Conservation (phyloP, 2,329 filamentous ascomycete species). For the Monilinia polystroma region DNA sequence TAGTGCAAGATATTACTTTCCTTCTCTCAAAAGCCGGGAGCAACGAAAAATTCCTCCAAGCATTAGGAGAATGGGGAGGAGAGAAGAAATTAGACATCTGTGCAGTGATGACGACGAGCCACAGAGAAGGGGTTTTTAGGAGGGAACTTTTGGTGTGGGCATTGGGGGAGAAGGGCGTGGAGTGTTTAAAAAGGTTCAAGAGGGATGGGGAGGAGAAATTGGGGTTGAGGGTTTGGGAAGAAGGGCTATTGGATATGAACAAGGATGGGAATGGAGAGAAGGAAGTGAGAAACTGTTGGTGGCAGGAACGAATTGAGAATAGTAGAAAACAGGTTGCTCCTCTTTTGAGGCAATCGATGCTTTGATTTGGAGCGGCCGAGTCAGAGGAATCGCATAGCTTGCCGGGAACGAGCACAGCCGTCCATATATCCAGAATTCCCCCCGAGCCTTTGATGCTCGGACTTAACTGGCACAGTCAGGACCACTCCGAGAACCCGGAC, state of each 20-base stretch:
- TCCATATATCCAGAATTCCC: not conserved
- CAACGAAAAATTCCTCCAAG: conserved; percentile 47
- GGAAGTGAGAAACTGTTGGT: conserved; percentile 62
- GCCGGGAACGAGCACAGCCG: not conserved
- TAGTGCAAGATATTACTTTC: conserved; percentile 62
- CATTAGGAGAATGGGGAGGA: conserved; percentile 53
- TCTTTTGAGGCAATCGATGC: conserved; percentile 55
- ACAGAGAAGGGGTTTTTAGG: conserved; percentile 54
- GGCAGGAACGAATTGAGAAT: conserved; percentile 59
- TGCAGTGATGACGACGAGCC: conserved; percentile 68
- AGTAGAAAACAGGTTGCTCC: conserved; percentile 70
- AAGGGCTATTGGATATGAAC: conserved; percentile 44
- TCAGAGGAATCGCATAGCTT: not conserved
- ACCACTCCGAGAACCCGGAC: not conserved
- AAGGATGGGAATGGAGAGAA: conserved; percentile 29
- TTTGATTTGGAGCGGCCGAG: not conserved
- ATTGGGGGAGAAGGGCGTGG: conserved; percentile 49
- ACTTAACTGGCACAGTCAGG: not conserved
- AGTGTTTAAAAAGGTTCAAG: conserved; percentile 56
- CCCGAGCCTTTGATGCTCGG: no score
- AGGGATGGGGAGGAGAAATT: conserved; percentile 49
- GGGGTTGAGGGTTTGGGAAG: conserved; percentile 54
- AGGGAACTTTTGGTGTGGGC: conserved; percentile 70
- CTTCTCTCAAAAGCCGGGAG: conserved; percentile 55
- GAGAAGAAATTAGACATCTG: conserved; percentile 61